Percentiles rank a stretch among this genome's conserved stretches.
Evolutionary conservation across 306 rosid species (phyloP).

Genomic region (Glycine tomentella): DNA sequence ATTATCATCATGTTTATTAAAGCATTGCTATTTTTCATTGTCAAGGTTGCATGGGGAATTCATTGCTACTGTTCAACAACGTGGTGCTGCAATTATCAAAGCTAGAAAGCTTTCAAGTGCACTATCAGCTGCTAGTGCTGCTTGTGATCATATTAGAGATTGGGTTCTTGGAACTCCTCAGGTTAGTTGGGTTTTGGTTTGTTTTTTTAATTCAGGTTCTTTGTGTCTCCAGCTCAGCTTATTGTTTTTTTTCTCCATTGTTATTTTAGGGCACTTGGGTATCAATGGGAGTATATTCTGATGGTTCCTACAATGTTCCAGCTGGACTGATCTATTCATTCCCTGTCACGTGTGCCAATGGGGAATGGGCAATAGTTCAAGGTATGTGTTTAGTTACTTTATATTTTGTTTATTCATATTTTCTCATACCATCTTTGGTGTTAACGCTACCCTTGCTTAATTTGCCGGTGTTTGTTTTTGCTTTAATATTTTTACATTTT

Average conservation of each 20-base stretch:
- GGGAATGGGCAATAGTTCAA: constrained; percentile 96
- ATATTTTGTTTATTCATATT: not conserved
- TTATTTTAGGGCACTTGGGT: constrained; percentile 86
- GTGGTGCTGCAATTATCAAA: constrained; percentile 98
- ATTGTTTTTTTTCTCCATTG: not conserved
- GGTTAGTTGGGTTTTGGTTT: constrained; percentile 60
- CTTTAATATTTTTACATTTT: not conserved
- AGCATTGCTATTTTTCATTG: constrained; percentile 47
- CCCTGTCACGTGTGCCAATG: constrained; percentile 82
- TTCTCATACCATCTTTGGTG: not conserved
- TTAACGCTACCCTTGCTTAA: constrained; percentile 1
- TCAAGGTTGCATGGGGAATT: constrained; percentile 91
- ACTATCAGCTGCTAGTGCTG: constrained; percentile 95
- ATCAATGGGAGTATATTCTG: constrained; percentile 99
- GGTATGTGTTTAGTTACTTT: constrained; percentile 56
- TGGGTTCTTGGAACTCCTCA: constrained; percentile 99
- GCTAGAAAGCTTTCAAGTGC: constrained; percentile 97
- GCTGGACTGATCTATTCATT: constrained; percentile 95
- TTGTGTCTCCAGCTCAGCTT: constrained; percentile 4
- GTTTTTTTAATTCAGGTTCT: not conserved
- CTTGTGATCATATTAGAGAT: constrained; percentile 96
- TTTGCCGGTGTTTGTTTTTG: constrained; percentile 1
- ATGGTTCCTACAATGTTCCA: constrained; percentile 95
- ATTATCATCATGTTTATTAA: not conserved
- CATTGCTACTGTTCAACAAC: constrained; percentile 96